These are phyloP conservation scores for Aspergillus amoenus DNA, from an alignment of 2,329 filamentous ascomycete species.

Conservation along the genomic window DNA sequence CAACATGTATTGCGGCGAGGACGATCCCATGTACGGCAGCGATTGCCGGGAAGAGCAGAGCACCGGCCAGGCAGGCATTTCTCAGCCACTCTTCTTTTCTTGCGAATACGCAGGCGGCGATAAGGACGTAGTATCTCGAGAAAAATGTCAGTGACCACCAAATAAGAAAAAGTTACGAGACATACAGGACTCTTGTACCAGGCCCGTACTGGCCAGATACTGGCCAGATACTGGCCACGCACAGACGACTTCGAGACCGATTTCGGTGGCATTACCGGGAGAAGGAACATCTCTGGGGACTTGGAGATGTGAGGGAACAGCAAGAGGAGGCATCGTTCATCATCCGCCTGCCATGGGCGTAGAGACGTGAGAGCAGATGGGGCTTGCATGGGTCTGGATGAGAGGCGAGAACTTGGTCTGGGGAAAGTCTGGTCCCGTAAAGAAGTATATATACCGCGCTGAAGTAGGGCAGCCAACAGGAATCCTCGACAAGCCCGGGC, in stretches of 20 bases:
- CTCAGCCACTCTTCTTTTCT: slow-evolving; percentile 6
- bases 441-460: background rate
- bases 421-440: background rate
- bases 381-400: background rate
- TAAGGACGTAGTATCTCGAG: background rate
- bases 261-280: background rate
- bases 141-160: background rate
- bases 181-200: slow-evolving; percentile 1
- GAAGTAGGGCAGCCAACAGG: slow-evolving; percentile 1
- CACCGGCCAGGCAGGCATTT: slow-evolving; percentile 4
- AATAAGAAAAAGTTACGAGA: background rate
- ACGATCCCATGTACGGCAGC: slow-evolving; percentile 2
- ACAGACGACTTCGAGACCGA: slow-evolving; percentile 1
- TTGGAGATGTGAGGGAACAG: background rate
- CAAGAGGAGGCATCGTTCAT: slow-evolving; percentile 1
- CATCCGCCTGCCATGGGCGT: background rate
- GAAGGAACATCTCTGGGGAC: background rate
- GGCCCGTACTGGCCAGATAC: slow-evolving; percentile 5
- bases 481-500: background rate
- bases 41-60: slow-evolving; percentile 3
- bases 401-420: background rate
- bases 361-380: no score
- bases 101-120: slow-evolving; percentile 4
- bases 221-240: slow-evolving; percentile 4
- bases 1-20: background rate